Evolutionary conservation across 2,329 filamentous ascomycete genomes (phyloP).

Genomic region (Monilinia aucupariae): DNA sequence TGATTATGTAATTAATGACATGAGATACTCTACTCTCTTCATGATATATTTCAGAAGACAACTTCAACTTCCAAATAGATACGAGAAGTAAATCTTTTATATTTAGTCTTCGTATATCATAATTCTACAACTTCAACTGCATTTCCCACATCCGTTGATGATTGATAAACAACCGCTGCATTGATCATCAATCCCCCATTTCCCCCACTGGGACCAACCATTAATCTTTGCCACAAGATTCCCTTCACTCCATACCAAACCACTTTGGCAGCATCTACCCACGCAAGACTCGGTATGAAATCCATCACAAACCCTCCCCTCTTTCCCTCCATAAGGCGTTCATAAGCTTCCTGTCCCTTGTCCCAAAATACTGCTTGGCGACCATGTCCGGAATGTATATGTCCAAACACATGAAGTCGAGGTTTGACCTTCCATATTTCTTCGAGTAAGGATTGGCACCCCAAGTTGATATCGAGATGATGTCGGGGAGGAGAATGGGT

Average conservation of each 20-base stretch:
- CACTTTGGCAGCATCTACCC: conserved; percentile 48
- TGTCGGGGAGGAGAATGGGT: conserved; percentile 60
- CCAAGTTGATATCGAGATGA: conserved; percentile 48
- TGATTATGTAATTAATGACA: too few relatives aligned
- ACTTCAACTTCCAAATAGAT: too few relatives aligned
- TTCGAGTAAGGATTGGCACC: conserved; percentile 51
- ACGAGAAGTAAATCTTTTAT: too few relatives aligned
- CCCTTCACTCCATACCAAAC: conserved; percentile 48
- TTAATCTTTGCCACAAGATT: conserved; percentile 53
- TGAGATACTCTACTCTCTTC: too few relatives aligned
- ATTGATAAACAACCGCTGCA: conserved; percentile 49
- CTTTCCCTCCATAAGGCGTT: conserved; percentile 32
- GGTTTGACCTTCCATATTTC: conserved; percentile 58
- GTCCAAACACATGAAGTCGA: conserved; percentile 59
- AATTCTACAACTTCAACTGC: conserved; percentile 31
- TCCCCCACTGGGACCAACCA: conserved; percentile 46
- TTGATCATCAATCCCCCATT: conserved; percentile 53
- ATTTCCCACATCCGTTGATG: conserved; percentile 45
- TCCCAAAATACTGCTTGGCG: conserved; percentile 57
- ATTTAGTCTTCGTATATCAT: conserved; percentile 15
- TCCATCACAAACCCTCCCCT: conserved; percentile 36
- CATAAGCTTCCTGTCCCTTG: conserved; percentile 43
- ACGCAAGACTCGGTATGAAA: conserved; percentile 34
- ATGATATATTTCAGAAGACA: too few relatives aligned
- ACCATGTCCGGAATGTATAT: conserved; percentile 59